Conservation (phyloP, 352 stramenopile genomes). For the Phytophthora kernoviae region DNA sequence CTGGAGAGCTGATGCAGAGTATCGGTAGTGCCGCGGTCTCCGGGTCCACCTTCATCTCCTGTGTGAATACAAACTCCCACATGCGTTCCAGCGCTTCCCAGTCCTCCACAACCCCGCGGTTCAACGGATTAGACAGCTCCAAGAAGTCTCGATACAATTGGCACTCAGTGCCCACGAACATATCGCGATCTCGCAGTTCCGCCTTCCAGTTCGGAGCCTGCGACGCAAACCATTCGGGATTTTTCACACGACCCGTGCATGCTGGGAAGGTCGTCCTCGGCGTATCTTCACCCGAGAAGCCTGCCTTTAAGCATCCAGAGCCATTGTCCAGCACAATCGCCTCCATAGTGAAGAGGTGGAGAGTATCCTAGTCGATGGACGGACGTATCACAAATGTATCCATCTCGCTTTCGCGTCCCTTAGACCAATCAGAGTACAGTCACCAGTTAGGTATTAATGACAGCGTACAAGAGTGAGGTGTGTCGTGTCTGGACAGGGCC, state of each 20-base stretch:
- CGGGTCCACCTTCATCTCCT: constrained; percentile 78
- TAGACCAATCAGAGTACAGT: constrained; percentile 29
- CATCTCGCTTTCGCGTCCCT: constrained; percentile 37
- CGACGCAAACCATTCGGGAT: constrained; percentile 80
- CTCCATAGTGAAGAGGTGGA: constrained; percentile 36
- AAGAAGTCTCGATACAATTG: constrained; percentile 73
- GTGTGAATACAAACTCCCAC: constrained; percentile 84
- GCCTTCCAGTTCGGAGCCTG: constrained; percentile 62
- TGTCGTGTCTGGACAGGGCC: constrained; percentile 56
- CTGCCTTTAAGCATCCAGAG: constrained; percentile 80
- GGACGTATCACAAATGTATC: constrained; percentile 31
- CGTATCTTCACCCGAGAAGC: constrained; percentile 85
- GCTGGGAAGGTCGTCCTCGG: constrained; percentile 75
- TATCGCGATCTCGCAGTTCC: constrained; percentile 74
- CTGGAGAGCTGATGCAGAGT: constrained; percentile 67
- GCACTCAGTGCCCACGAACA: constrained; percentile 66
- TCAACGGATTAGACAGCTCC: constrained; percentile 75
- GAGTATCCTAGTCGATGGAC: constrained; percentile 10
- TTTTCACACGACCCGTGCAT: constrained; percentile 72
- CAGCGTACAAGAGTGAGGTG: constrained; percentile 37
- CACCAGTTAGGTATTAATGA: constrained; percentile 14
- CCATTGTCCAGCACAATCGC: constrained; percentile 90
- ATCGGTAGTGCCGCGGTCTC: constrained; percentile 73
- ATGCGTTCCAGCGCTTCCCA: constrained; percentile 88
- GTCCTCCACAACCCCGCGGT: constrained; percentile 79